Base-by-base conservation (phyloP, 495 filamentous ascomycete genomes). In the Trypethelium eluteriae region DNA sequence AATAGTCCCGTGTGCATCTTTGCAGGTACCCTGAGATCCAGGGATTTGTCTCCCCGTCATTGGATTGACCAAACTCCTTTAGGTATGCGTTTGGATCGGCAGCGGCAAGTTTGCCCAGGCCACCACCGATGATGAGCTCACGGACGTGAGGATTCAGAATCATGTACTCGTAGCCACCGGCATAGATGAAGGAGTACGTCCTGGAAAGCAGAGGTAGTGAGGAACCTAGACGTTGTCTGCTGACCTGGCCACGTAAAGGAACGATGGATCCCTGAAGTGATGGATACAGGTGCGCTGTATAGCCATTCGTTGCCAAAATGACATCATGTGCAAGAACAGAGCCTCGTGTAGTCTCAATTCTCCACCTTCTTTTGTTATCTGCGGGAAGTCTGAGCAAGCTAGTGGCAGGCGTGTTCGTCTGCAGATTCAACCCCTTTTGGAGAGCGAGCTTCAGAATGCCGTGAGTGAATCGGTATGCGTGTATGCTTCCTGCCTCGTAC, bases 281-380 rank as follows among this genome's bases (percentile, higher is more conserved):
- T 3, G 82, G 80, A 49, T 83, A 78, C 12, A 91, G 74, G 16
- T 76, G 78, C 1, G 85, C 82, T 2, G 87, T 85, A 70, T 90
- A 91, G 34, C 85, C 89, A 66, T 92, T 92, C 39, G 87, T 91
- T 36, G 88, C 89, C 61, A 90, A 73, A 9, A 91, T 78, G 2
- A 91, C 79, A 56, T 80, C 82, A 35, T 67, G 67, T 0, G 88
- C 79, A 7, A 47, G 71, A n/a, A 89, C 82, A 4, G 49, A 73
- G 16, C 86, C 86, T 35, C 84, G 77, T 14, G 74, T 64, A 2
- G 88, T 90, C 36, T 81, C 59, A 0, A 90, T 73, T 11, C 67
- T 71, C 76, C 83, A 85, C 0, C 16, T 50, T 32, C 18, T 16
- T 32, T 70, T 16, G 41, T 39, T 57, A 62, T 35, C 18, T 14